Base-by-base conservation (phyloP, 2,329 filamentous ascomycete genomes). In the Cordyceps fumosorosea region DNA sequence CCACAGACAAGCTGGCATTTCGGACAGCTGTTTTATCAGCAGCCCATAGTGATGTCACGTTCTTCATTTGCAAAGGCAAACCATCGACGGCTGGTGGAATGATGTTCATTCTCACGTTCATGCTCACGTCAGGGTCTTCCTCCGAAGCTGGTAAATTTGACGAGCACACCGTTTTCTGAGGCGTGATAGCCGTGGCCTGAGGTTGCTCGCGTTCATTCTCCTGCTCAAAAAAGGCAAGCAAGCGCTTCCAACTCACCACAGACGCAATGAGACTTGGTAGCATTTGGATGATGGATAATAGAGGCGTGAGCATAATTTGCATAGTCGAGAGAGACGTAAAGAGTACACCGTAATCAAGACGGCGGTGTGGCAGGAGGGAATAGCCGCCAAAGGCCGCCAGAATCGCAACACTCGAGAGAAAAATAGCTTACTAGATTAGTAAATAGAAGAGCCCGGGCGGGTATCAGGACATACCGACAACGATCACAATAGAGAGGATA, bases 291-390 rank as follows among this genome's bases (percentile, higher is more conserved):
- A 58, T 51, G 8, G 56, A 58, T 26, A 58, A n/a, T 7, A 58
- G 56, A 22, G 56, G 56, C 29, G 45, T 58, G 45, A 58, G 56
- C 56, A 58, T 58, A 6, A 58, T 58, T 40, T 58, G 56, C 44
- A 58, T 58, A 3, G 45, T 58, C 12, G 56, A 58, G 10, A 58
- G 56, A 7, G 56, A 58, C 16, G 32, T 58, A 14, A 58, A 58
- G 44, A 58, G 44, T 7, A 58, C 45, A 26, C 16, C 12, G 22
- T 58, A 51, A 44, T 58, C 56, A 12, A 58, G 56, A 26, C 29
- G 32, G 26, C n/a, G 44, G 12, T 26, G 44, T 20, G 56, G 56
- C 18, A 58, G 56, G 3, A 58, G 45, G 24, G 56, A 34, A 29
- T 22, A 58, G 12, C 56, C 56, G 32, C 56, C 56, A 40, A 58